Base-by-base conservation (phyloP, 129 eudicot species). In the Deinandra increscens region DNA sequence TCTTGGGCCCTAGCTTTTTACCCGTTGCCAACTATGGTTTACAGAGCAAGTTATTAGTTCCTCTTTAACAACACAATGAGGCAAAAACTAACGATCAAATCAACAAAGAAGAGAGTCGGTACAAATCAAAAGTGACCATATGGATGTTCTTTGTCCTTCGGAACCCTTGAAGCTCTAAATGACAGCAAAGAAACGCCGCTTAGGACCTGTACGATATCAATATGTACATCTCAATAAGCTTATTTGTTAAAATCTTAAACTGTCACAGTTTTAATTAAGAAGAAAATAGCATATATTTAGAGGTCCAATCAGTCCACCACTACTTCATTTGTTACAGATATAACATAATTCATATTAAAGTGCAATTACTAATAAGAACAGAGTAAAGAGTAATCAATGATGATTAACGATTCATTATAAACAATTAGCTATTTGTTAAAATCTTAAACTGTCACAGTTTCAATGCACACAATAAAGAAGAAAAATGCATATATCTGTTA, bases 91-190 rank as follows among this genome's bases (percentile, higher is more conserved):
- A 14, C 60, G 58, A 67, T 37, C 26, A 80, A 73, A 73, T 72
- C 68, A 60, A 84, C 64, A 54, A 77, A 86, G 85, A 74, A 81
- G 76, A 43, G 72, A 70, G 87, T 79, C 86, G 80, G 84, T 85
- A 87, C 88, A 83, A 71, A 91, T 87, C 84, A 87, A 83, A 81
- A 73, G 85, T 43, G 88, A 93, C 98, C 98, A 89, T 93, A 93
- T 82, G 98, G 98, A 39, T 93, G 98, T 83, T 93, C 98, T 89
- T 93, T 93, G 82, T 93, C 98, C 83, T 87, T 93, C 1, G 98
- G 98, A 74, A 85, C 85, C 80, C 80, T 83, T 26, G 96, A 91
- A 83, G 97, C 98, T 84, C 80, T 87, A 82, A 68, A 89, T 14
- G 99, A 94, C 68, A 87, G 70, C 89, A 94, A 82, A 15, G 99